phyloP scores from a whole-genome alignment of 768 basidiomycete species.

The Trichaptum fuscoviolaceum region DNA sequence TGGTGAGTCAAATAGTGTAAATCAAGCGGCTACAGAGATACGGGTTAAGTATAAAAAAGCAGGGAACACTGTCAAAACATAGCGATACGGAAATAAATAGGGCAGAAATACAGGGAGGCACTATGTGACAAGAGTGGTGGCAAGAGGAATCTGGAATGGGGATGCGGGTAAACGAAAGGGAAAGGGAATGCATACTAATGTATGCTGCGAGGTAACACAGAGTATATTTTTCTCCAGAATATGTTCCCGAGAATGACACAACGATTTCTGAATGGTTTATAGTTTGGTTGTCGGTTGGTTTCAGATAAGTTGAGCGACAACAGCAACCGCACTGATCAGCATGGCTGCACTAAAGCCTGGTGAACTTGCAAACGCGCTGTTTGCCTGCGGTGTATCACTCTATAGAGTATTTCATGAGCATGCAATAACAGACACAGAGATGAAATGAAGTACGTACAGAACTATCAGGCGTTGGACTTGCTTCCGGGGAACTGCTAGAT shows the following conservation, averaged over 20 bases:
- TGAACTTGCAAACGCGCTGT: neutral
- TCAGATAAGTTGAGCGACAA: neutral
- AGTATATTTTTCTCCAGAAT: too few species aligned
- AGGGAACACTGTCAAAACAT: neutral
- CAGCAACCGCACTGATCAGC: neutral
- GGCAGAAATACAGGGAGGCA: neutral
- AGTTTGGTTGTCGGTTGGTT: neutral
- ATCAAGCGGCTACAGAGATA: neutral
- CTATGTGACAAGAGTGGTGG: neutral
- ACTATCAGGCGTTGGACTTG: neutral
- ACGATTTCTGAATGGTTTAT: too few species aligned
- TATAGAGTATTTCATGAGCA: neutral
- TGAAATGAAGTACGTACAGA: neutral
- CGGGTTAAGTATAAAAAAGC: neutral
- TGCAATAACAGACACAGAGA: neutral
- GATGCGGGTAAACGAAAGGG: neutral
- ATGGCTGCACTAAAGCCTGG: neutral
- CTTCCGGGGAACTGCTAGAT: neutral
- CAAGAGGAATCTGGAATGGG: neutral
- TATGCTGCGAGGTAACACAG: too few species aligned
- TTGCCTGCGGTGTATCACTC: neutral
- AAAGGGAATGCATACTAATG: neutral
- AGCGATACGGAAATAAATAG: neutral
- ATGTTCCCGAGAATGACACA: too few species aligned
- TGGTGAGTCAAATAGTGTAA: neutral